phyloP scores from a whole-genome alignment of 2,329 filamentous ascomycete genomes.

The Conoideocrella luteorostrata region DNA sequence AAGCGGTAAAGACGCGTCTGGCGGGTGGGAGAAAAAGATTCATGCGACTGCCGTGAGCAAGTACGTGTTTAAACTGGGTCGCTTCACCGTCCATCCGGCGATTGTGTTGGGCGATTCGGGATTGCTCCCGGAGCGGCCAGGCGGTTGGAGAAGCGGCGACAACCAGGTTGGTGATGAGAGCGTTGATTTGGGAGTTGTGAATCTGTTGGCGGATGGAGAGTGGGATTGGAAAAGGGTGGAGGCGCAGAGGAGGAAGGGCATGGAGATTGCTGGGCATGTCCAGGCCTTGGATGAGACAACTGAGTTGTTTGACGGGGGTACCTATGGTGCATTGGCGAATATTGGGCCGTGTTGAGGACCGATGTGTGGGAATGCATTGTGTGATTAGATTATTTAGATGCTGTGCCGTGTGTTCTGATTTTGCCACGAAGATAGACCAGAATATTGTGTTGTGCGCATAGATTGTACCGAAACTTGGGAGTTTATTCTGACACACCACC shows the following conservation, averaged over 20 bases:
- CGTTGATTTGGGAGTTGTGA: conserved; percentile 14
- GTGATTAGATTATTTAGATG: no score
- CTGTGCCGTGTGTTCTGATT: no score
- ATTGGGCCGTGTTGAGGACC: conserved; percentile 40
- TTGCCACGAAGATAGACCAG: no score
- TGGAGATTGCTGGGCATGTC: conserved; percentile 50
- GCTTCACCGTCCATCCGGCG: conserved; percentile 79
- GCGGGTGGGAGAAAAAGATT: conserved; percentile 55
- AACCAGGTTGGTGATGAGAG: conserved; percentile 16
- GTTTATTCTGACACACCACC: no score
- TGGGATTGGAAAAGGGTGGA: conserved; percentile 58
- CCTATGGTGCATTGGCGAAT: conserved; percentile 42
- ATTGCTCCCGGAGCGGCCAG: conserved; percentile 67
- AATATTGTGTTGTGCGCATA: no score
- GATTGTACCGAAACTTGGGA: no score
- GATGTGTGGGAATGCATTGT: no score
- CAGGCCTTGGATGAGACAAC: conserved; percentile 49
- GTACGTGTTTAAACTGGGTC: conserved; percentile 76
- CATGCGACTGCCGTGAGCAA: conserved; percentile 69
- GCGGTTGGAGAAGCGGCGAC: conserved; percentile 50
- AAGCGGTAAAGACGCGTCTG: conserved; percentile 28
- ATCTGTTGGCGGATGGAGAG: conserved; percentile 27
- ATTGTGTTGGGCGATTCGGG: conserved; percentile 64
- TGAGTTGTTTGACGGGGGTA: conserved; percentile 46
- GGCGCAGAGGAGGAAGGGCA: conserved; percentile 46